phyloP scores from a whole-genome alignment of 2,329 filamentous ascomycete species.

The Colletotrichum incanum region DNA sequence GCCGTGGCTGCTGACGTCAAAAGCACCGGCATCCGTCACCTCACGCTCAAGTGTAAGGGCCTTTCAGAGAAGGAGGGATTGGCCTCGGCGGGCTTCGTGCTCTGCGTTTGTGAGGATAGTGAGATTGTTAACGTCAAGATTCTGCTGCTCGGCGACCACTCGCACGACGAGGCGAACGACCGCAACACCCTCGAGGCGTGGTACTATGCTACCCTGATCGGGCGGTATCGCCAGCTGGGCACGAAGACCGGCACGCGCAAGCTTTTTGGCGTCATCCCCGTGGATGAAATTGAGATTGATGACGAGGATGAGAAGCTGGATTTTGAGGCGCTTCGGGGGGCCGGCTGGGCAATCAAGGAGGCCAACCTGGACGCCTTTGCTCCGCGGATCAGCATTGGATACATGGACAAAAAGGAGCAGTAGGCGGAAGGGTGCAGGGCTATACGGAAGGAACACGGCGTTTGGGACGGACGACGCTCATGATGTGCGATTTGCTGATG shows the following conservation, averaged over 20 bases:
- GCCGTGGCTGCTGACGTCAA: constrained; percentile 20
- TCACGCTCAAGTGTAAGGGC: background rate
- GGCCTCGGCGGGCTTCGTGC: background rate
- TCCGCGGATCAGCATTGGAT: constrained; percentile 5
- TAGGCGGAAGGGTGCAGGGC: background rate
- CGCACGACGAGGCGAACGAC: background rate
- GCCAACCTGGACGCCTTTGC: constrained; percentile 13
- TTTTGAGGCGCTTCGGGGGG: background rate
- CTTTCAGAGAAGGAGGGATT: background rate
- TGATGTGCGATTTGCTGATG: constrained; percentile 9
- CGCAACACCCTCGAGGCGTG: constrained; percentile 3
- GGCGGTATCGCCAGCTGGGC: background rate
- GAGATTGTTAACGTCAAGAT: constrained; percentile 21
- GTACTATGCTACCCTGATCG: constrained; percentile 13
- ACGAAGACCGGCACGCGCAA: background rate
- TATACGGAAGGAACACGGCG: background rate
- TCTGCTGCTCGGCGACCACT: constrained; percentile 23
- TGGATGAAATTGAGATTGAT: background rate
- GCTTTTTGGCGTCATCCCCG: background rate
- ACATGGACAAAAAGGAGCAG: constrained; percentile 7
- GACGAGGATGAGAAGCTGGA: background rate
- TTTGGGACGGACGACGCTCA: background rate
- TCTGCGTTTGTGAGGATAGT: constrained; percentile 6
- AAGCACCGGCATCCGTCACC: constrained; percentile 1
- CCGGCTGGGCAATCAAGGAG: constrained; percentile 9